A percentile compares a stretch with the other conserved stretches of the same genome.
phyloP scores from a whole-genome alignment of 805 yeast species.

The Cyberlindnera petersonii region DNA sequence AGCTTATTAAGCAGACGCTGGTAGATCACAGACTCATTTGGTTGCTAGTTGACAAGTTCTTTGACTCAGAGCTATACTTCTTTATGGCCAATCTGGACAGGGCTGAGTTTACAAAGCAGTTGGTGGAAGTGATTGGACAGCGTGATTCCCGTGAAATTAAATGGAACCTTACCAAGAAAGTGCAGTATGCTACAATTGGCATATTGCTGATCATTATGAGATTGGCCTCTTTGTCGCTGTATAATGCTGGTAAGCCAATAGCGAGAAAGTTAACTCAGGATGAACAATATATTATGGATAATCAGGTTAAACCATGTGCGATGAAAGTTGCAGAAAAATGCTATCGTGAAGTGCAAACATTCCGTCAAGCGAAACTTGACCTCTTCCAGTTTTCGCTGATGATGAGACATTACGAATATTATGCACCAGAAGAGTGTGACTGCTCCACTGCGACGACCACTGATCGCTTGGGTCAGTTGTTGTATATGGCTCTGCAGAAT shows the following conservation, averaged over 20 bases:
- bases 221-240: constrained; percentile 20
- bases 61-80: constrained; percentile 21
- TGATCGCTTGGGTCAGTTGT: constrained; percentile 20
- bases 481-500: constrained; percentile 22
- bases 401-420: constrained; percentile 15
- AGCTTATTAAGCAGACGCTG: constrained; percentile 6
- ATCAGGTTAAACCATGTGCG: constrained; percentile 15
- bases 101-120: constrained; percentile 14
- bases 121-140: constrained; percentile 19
- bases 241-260: constrained; percentile 20
- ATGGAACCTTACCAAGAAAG: constrained; percentile 17
- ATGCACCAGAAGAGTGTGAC: constrained; percentile 26
- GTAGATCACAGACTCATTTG: constrained; percentile 23
- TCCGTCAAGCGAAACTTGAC: constrained; percentile 14
- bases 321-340: constrained; percentile 15
- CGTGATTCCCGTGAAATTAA: constrained; percentile 4
- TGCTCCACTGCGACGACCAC: constrained; percentile 20
- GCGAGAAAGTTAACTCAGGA: constrained; percentile 3
- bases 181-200: constrained; percentile 22
- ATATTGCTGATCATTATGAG: constrained; percentile 23
- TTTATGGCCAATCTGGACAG: constrained; percentile 22
- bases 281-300: constrained; percentile 19
- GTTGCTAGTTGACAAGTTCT: constrained; percentile 25
- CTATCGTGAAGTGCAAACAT: constrained; percentile 14
- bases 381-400: constrained; percentile 22